Percentiles rank a stretch among this genome's conserved stretches.
Conservation (phyloP, 257 asterid species). For the Fraxinus cuspidata region DNA sequence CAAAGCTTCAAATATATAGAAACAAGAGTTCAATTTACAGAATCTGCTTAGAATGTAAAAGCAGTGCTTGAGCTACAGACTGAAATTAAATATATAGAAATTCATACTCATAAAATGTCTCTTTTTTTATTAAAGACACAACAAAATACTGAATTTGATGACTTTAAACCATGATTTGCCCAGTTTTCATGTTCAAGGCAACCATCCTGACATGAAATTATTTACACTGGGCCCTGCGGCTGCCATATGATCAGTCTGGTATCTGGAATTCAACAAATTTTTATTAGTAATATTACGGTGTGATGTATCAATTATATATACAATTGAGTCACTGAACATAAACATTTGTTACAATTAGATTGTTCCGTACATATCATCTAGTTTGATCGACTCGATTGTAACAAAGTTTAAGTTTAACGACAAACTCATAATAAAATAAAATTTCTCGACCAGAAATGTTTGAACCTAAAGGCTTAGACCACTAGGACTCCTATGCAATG, state of each 20-base stretch:
- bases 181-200: constrained; percentile 20
- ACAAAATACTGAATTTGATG: not conserved
- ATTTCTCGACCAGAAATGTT: not conserved
- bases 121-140: not conserved
- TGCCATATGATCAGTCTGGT: constrained; percentile 19
- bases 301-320: no score
- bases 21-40: not conserved
- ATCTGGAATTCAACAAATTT: constrained; percentile 14
- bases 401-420: no score
- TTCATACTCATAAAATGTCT: not conserved
- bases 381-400: not conserved
- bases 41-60: not conserved
- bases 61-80: not conserved
- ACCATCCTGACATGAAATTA: constrained; percentile 30
- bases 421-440: not conserved
- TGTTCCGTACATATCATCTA: no score
- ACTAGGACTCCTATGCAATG: no score
- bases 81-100: not conserved
- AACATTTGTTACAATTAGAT: no score
- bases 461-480: no score
- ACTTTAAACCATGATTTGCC: not conserved
- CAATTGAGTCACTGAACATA: no score
- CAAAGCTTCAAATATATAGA: not conserved
- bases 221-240: constrained; percentile 30
- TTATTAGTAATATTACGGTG: not conserved